A percentile compares a stretch with the other conserved stretches of the same genome.
Conservation (phyloP, 2,329 filamentous ascomycete species). For the Aspergillus udagawae region DNA sequence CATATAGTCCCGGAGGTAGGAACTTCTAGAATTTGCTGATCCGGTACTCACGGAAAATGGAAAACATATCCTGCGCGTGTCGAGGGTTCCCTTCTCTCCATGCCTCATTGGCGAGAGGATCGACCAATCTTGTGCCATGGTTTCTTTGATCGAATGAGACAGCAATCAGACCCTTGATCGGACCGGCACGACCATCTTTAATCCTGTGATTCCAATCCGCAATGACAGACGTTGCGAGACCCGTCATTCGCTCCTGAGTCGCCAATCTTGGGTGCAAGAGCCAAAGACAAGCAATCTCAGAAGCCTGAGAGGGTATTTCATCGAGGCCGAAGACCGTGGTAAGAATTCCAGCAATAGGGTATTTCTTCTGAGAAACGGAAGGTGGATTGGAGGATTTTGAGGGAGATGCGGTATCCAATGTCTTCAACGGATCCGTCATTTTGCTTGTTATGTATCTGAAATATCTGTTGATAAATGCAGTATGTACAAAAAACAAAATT, state of each 20-base stretch:
- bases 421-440: constrained; percentile 36
- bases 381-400: constrained; percentile 25
- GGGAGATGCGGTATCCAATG: constrained; percentile 19
- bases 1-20: neutral
- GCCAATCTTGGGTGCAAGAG: constrained; percentile 77
- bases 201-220: constrained; percentile 59
- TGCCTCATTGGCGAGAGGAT: constrained; percentile 65
- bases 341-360: constrained; percentile 73
- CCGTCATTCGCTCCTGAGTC: constrained; percentile 68
- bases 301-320: constrained; percentile 59
- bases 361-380: constrained; percentile 59
- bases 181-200: constrained; percentile 23
- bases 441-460: neutral
- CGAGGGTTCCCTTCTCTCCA: constrained; percentile 75
- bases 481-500: too few species aligned
- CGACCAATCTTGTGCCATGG: constrained; percentile 71
- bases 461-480: too few species aligned
- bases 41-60: constrained; percentile 57
- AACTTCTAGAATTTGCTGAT: neutral
- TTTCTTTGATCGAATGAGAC: constrained; percentile 90
- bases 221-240: constrained; percentile 66
- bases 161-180: constrained; percentile 64
- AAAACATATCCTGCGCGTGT: constrained; percentile 92
- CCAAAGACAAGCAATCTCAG: constrained; percentile 75
- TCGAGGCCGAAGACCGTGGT: constrained; percentile 76